Conservation (phyloP, 805 yeast genomes). For the Starmerella bombicola region DNA sequence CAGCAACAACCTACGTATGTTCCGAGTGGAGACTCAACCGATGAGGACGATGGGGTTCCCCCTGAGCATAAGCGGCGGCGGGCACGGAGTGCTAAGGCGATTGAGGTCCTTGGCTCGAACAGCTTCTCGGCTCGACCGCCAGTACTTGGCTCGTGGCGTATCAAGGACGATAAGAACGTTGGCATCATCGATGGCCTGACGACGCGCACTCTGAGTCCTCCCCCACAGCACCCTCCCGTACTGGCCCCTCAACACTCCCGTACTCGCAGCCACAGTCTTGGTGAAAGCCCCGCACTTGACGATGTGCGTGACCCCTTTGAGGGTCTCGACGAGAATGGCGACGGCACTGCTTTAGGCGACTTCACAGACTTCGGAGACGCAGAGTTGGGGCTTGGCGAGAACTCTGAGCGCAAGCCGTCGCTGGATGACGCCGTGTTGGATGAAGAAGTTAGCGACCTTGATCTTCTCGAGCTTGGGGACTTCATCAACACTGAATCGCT, state of each 20-base stretch:
- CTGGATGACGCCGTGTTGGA: conserved; percentile 24
- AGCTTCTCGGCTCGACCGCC: conserved; percentile 84
- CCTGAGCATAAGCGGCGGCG: conserved; percentile 37
- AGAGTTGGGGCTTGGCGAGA: not conserved
- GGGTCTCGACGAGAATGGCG: conserved; percentile 20
- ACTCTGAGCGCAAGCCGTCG: not conserved
- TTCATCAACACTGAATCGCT: conserved; percentile 76
- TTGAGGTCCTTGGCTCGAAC: conserved; percentile 82
- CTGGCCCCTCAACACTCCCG: not conserved
- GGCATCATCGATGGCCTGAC: conserved; percentile 92
- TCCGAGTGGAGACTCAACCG: conserved; percentile 78
- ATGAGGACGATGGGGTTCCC: conserved; percentile 78
- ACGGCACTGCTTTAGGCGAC: conserved; percentile 4
- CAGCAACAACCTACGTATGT: conserved; percentile 12
- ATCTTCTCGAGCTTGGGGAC: conserved; percentile 48
- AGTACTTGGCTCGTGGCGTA: conserved; percentile 73
- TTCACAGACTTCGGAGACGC: conserved; percentile 12
- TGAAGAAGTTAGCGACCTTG: conserved; percentile 36
- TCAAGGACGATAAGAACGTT: conserved; percentile 57
- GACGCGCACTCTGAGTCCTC: conserved; percentile 64
- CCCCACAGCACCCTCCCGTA: conserved; percentile 17
- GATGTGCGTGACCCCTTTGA: conserved; percentile 24
- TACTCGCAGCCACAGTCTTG: not conserved
- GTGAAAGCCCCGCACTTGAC: not conserved
- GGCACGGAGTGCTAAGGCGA: conserved; percentile 64